Conservation (phyloP, 2,329 filamentous ascomycete species). For the Tolypocladium nubicola region DNA sequence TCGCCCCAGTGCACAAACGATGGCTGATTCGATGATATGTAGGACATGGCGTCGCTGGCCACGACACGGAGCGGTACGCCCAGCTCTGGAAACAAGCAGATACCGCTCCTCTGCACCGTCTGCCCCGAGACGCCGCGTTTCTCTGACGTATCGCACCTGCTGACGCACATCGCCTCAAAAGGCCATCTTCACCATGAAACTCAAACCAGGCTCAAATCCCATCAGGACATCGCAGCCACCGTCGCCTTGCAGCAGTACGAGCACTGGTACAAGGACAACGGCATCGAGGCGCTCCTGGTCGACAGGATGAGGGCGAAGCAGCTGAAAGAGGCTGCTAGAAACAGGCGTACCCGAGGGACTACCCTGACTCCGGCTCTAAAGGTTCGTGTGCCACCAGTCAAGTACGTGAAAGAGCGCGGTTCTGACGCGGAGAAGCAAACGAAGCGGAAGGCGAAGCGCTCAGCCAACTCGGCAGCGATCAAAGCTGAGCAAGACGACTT, state of each 20-base stretch:
- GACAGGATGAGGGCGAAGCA: slow-evolving; percentile 72
- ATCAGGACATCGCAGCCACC: slow-evolving; percentile 55
- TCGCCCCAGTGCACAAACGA: not conserved
- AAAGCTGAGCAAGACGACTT: slow-evolving; percentile 19
- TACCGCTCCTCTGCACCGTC: slow-evolving; percentile 70
- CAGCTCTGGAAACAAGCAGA: slow-evolving; percentile 22
- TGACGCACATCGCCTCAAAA: slow-evolving; percentile 89
- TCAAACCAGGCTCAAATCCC: slow-evolving; percentile 64
- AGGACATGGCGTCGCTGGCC: slow-evolving; percentile 27
- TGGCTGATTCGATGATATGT: slow-evolving; percentile 4
- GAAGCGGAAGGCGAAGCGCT: slow-evolving; percentile 19
- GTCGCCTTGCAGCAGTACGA: slow-evolving; percentile 58
- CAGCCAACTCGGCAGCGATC: slow-evolving; percentile 8
- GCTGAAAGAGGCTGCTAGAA: slow-evolving; percentile 49
- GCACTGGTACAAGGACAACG: slow-evolving; percentile 64
- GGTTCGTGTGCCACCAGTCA: slow-evolving; percentile 4
- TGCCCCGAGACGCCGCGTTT: slow-evolving; percentile 73
- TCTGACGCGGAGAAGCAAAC: slow-evolving; percentile 8
- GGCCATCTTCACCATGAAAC: slow-evolving; percentile 81
- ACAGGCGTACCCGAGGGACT: slow-evolving; percentile 26
- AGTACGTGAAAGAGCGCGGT: not conserved
- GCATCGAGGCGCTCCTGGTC: slow-evolving; percentile 62
- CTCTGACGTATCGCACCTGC: slow-evolving; percentile 81
- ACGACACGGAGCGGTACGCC: slow-evolving; percentile 9
- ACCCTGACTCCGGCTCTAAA: slow-evolving; percentile 10